Evolutionary conservation across 495 filamentous ascomycete genomes (phyloP).

Genomic region (Delitschia confertaspora): DNA sequence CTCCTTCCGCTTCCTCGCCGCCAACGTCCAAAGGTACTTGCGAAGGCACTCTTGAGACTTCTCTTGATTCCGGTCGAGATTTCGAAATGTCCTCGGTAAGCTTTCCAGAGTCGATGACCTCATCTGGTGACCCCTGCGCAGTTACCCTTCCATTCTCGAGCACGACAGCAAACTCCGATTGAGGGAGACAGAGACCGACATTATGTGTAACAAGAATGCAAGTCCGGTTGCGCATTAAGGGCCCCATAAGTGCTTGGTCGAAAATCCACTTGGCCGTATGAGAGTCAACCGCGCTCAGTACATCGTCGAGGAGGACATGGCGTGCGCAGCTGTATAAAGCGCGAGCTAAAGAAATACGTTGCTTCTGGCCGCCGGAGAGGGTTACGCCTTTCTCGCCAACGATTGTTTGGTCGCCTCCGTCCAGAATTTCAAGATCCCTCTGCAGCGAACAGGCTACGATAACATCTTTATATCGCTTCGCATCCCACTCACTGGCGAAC

Average conservation of each 20-base stretch:
- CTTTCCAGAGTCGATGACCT: slow-evolving; percentile 72
- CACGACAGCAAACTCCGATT: slow-evolving; percentile 68
- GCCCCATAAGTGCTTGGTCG: slow-evolving; percentile 79
- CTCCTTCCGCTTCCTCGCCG: slow-evolving; percentile 30
- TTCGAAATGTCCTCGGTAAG: slow-evolving; percentile 76
- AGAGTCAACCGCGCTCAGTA: slow-evolving; percentile 95
- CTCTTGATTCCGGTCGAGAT: slow-evolving; percentile 57
- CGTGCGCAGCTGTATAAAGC: slow-evolving; percentile 87
- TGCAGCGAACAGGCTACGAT: slow-evolving; percentile 88
- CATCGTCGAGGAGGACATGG: slow-evolving; percentile 89
- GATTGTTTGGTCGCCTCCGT: slow-evolving; percentile 83
- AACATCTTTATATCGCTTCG: slow-evolving; percentile 78
- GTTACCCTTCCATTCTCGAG: slow-evolving; percentile 78
- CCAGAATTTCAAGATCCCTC: slow-evolving; percentile 84
- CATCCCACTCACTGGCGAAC: slow-evolving; percentile 76
- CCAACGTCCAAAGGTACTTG: slow-evolving; percentile 60
- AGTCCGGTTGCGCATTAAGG: slow-evolving; percentile 78
- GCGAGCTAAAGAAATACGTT: slow-evolving; percentile 89
- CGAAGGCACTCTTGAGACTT: slow-evolving; percentile 59
- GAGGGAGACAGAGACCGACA: slow-evolving; percentile 69
- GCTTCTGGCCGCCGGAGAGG: slow-evolving; percentile 94
- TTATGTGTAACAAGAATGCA: slow-evolving; percentile 99
- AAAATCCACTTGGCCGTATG: slow-evolving; percentile 99
- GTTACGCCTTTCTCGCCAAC: slow-evolving; percentile 98
- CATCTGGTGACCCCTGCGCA: slow-evolving; percentile 64